phyloP scores from a whole-genome alignment of 257 asterid genomes.

The Solanum rostratum region DNA sequence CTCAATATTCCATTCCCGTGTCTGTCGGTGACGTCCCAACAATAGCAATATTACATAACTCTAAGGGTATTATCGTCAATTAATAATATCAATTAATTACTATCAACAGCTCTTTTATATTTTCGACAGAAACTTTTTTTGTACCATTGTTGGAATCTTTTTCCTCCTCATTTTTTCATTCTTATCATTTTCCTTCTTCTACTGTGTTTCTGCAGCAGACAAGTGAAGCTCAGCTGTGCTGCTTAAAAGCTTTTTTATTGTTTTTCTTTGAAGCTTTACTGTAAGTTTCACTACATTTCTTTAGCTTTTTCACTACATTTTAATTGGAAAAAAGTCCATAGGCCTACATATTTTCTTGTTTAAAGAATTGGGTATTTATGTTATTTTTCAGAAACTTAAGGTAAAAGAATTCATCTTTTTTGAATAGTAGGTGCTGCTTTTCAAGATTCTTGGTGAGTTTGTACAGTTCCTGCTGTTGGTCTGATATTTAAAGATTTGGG shows the following conservation, averaged over 20 bases:
- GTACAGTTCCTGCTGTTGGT: neutral
- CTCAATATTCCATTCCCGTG: neutral
- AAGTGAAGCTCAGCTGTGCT: neutral
- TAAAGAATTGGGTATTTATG: neutral
- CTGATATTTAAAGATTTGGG: neutral
- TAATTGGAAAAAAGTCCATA: neutral
- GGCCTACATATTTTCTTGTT: neutral
- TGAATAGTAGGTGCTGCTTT: neutral
- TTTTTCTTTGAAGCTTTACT: neutral
- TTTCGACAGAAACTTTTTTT: neutral
- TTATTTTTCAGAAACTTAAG: neutral
- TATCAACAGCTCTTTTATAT: neutral
- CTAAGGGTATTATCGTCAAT: constrained; percentile 9
- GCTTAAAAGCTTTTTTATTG: neutral
- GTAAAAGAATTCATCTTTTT: neutral
- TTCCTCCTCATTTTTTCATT: neutral
- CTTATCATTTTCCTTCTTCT: neutral
- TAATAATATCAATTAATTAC: neutral
- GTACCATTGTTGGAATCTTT: neutral
- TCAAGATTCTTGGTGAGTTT: neutral
- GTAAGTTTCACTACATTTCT: neutral
- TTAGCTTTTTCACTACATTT: neutral
- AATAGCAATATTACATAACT: neutral
- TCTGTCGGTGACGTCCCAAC: constrained; percentile 14
- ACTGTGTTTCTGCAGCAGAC: neutral